These are phyloP conservation scores for Penicillium sp. DNA, from an alignment of 2,329 filamentous ascomycete species.

Conservation along the genomic window DNA sequence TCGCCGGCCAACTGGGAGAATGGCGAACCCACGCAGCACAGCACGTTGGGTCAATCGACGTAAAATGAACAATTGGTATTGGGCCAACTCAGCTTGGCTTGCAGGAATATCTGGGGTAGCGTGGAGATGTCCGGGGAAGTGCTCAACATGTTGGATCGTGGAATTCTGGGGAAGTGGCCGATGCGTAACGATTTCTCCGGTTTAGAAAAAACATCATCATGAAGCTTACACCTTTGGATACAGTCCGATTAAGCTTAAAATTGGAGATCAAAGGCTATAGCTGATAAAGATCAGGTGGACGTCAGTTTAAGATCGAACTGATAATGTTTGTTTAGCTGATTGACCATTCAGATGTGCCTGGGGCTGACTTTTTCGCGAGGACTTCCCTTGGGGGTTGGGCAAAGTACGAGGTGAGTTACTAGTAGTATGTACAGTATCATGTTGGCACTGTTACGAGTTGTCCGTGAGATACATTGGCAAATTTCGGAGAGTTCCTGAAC, in stretches of 20 bases:
- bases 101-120: slow-evolving; percentile 10
- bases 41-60: background rate
- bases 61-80: slow-evolving; percentile 1
- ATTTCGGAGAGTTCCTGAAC: background rate
- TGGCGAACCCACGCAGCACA: background rate
- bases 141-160: background rate
- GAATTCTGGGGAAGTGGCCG: slow-evolving; percentile 7
- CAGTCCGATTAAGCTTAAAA: background rate
- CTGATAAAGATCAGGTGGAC: background rate
- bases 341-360: slow-evolving; percentile 5
- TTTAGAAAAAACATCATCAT: background rate
- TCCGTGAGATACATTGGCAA: background rate
- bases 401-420: background rate
- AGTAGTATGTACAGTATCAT: background rate
- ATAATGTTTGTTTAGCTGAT: slow-evolving; percentile 1
- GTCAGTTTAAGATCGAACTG: slow-evolving; percentile 7
- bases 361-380: slow-evolving; percentile 2
- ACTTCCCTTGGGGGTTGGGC: slow-evolving; percentile 5
- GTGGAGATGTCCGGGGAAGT: slow-evolving; percentile 7
- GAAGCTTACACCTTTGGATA: background rate
- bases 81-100: slow-evolving; percentile 4
- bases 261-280: background rate
- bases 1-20: slow-evolving; percentile 6
- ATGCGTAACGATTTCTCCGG: background rate
- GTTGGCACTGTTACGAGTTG: background rate